These are phyloP conservation scores for Hyaloscypha hepaticicola DNA, from an alignment of 495 filamentous ascomycete genomes.

Conservation along the genomic window DNA sequence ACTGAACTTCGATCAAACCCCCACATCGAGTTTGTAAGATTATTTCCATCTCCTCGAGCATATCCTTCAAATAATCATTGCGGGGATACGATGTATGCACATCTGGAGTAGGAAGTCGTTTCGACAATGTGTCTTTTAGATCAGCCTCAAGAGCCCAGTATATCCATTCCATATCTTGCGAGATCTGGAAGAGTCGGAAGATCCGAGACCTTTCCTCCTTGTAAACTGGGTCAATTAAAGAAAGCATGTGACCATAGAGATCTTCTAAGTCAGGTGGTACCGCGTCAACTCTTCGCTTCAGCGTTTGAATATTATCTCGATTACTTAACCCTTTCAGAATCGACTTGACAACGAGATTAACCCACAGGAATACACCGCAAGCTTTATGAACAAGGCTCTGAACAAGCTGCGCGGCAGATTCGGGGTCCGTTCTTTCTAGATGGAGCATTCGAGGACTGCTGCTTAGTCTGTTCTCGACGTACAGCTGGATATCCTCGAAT, in stretches of 20 bases:
- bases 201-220: slow-evolving; percentile 4
- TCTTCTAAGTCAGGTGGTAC: slow-evolving; percentile 32
- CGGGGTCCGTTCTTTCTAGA: not conserved
- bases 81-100: too few species aligned
- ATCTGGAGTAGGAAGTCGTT: too few species aligned
- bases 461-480: not conserved
- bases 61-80: too few species aligned
- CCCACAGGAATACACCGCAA: slow-evolving; percentile 46
- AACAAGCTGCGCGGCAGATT: slow-evolving; percentile 20
- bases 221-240: slow-evolving; percentile 6
- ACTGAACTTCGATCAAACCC: too few species aligned
- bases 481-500: slow-evolving; percentile 13
- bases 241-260: slow-evolving; percentile 24
- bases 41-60: too few species aligned
- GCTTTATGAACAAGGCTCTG: slow-evolving; percentile 34
- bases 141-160: too few species aligned
- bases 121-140: too few species aligned
- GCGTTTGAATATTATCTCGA: slow-evolving; percentile 25
- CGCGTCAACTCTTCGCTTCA: slow-evolving; percentile 22
- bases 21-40: too few species aligned
- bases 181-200: too few species aligned
- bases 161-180: too few species aligned
- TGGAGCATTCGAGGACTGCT: not conserved
- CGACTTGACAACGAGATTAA: slow-evolving; percentile 30
- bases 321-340: slow-evolving; percentile 29